A percentile compares a stretch with the other conserved stretches of the same genome.
Conservation (phyloP, 1,139 yeast species). For the Kurtzmaniella natalensis region DNA sequence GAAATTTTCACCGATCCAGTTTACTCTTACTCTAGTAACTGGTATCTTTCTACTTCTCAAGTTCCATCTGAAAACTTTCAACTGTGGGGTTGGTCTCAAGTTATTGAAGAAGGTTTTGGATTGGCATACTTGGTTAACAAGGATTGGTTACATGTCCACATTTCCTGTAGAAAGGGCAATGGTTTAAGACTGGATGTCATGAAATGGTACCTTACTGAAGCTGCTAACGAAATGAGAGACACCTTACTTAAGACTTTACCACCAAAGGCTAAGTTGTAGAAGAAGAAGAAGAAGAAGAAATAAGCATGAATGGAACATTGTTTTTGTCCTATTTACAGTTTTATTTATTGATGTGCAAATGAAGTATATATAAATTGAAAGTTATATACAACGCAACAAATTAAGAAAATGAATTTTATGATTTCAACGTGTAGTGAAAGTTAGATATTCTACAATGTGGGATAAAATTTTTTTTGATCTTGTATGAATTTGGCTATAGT, state of each 20-base stretch:
- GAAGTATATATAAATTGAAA: too few relatives aligned
- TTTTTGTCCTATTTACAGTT: too few relatives aligned
- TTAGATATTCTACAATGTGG: too few relatives aligned
- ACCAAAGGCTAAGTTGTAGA: slow-evolving; percentile 35
- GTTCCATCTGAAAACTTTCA: slow-evolving; percentile 83
- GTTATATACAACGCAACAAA: too few relatives aligned
- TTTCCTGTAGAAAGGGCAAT: slow-evolving; percentile 68
- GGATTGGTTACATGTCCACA: slow-evolving; percentile 82
- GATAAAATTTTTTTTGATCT: too few relatives aligned
- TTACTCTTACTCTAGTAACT: slow-evolving; percentile 68
- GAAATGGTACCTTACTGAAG: slow-evolving; percentile 66
- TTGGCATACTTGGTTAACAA: slow-evolving; percentile 89
- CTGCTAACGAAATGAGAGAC: slow-evolving; percentile 79
- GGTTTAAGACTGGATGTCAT: slow-evolving; percentile 66
- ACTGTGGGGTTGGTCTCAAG: slow-evolving; percentile 97
- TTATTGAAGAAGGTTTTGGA: slow-evolving; percentile 90
- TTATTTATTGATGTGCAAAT: too few relatives aligned
- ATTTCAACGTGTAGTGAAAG: too few relatives aligned
- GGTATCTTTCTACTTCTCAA: slow-evolving; percentile 91
- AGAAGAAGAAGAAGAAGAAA: too few relatives aligned
- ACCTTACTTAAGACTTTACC: slow-evolving; percentile 44
- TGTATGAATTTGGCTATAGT: too few relatives aligned
- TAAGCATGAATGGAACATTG: too few relatives aligned
- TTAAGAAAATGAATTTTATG: too few relatives aligned
- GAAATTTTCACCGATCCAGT: slow-evolving; percentile 74